These are phyloP conservation scores for Xylaria palmicola DNA, from an alignment of 495 filamentous ascomycete genomes.

Conservation along the genomic window DNA sequence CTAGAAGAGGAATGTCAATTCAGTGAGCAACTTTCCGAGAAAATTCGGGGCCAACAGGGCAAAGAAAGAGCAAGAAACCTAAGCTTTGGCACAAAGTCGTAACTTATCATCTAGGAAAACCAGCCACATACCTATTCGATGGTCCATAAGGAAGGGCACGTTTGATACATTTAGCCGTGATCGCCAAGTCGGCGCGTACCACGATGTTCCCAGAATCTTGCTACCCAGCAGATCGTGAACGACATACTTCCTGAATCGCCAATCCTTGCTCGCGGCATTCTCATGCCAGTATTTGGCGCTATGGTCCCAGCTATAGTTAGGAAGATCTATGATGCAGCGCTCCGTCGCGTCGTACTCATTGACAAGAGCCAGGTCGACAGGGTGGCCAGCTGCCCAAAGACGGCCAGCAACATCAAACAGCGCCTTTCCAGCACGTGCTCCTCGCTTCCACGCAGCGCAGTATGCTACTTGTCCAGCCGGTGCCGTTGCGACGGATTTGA, in stretches of 20 bases:
- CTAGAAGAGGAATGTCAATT: no score
- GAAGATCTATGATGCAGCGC: background rate
- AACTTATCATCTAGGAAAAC: no score
- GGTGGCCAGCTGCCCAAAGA: background rate
- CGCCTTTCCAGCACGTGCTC: slow-evolving; percentile 15
- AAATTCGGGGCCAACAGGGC: no score
- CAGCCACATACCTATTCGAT: no score
- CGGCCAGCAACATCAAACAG: background rate
- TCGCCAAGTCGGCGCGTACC: background rate
- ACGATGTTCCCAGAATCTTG: background rate
- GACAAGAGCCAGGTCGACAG: background rate
- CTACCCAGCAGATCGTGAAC: background rate
- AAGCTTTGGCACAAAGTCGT: no score
- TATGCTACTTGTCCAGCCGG: slow-evolving; percentile 5
- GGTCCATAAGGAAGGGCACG: background rate
- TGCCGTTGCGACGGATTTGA: background rate
- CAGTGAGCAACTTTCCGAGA: no score
- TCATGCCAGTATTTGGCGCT: background rate
- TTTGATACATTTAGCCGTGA: background rate
- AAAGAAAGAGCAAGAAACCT: no score
- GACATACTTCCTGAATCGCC: background rate
- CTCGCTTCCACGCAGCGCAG: slow-evolving; percentile 29
- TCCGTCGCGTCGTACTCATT: background rate
- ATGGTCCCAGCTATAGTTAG: background rate
- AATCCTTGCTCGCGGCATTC: background rate